A percentile compares a stretch with the other conserved stretches of the same genome.
Evolutionary conservation across 2,329 filamentous ascomycete species (phyloP).

Genomic region (Aspergillus luchuensis): DNA sequence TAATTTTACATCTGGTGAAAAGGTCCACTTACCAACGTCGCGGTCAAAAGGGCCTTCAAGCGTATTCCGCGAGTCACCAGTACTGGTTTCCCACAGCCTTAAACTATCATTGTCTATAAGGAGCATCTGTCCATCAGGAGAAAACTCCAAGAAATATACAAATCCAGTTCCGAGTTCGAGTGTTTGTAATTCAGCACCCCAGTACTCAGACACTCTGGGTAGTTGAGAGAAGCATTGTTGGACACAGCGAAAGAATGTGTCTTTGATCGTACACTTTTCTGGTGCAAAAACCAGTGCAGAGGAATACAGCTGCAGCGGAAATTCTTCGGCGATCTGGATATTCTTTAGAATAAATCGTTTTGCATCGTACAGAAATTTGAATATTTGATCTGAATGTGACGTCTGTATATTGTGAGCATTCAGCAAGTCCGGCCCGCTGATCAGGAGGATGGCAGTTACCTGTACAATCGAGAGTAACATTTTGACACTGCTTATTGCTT

Average conservation of each 20-base stretch:
- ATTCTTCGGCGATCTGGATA: conserved; percentile 27
- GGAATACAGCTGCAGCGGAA: conserved; percentile 39
- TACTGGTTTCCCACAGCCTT: neutral
- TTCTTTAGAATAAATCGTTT: conserved; percentile 34
- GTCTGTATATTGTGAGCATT: no score
- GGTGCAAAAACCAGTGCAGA: conserved; percentile 37
- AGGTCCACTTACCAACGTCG: no score
- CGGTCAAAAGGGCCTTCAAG: no score
- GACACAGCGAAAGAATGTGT: conserved; percentile 17
- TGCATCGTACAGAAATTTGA: conserved; percentile 32
- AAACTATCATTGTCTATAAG: no score
- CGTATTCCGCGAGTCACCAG: neutral
- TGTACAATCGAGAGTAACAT: conserved; percentile 20
- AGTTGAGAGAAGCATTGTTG: no score
- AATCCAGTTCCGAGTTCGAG: no score
- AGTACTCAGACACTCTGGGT: conserved; percentile 9
- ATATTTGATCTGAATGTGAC: neutral
- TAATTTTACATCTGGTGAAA: neutral
- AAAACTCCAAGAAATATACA: no score
- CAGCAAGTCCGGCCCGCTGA: no score
- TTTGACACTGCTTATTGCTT: conserved; percentile 18
- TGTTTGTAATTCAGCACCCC: neutral
- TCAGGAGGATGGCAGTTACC: neutral
- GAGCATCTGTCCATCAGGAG: neutral
- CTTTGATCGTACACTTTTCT: conserved; percentile 26